Conservation (phyloP, 805 yeast species). For the Candida schatavii region DNA sequence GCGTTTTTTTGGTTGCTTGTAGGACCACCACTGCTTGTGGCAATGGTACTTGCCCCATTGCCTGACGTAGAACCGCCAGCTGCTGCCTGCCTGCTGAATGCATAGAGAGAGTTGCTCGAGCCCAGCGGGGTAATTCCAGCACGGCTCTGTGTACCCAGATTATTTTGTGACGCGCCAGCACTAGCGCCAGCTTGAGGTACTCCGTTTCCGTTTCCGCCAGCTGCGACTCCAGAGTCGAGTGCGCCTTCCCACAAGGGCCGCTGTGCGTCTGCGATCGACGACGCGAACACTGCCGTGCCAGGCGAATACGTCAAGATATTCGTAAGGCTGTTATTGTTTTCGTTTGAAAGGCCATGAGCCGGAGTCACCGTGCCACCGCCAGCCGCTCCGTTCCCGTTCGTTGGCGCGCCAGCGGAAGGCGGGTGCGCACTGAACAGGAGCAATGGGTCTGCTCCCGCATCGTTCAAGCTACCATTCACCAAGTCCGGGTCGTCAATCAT, state of each 20-base stretch:
- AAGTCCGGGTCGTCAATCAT: slow-evolving; percentile 86
- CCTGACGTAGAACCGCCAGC: not conserved
- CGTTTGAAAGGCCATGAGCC: slow-evolving; percentile 7
- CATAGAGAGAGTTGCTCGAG: not conserved
- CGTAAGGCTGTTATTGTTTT: slow-evolving; percentile 12
- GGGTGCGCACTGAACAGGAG: slow-evolving; percentile 18
- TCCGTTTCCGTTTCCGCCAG: not conserved
- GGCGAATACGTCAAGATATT: slow-evolving; percentile 31
- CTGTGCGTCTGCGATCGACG: slow-evolving; percentile 10
- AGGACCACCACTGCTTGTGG: not conserved
- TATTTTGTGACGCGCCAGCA: too few species aligned
- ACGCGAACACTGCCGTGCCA: slow-evolving; percentile 18
- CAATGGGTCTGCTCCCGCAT: slow-evolving; percentile 16
- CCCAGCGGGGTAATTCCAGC: not conserved
- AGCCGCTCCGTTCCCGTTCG: slow-evolving; percentile 7
- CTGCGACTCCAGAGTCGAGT: not conserved
- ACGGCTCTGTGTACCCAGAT: not conserved
- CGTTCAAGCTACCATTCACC: slow-evolving; percentile 44
- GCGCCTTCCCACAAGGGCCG: not conserved
- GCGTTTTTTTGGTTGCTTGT: not conserved
- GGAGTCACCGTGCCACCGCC: slow-evolving; percentile 1
- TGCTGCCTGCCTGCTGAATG: not conserved
- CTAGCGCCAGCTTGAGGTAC: not conserved
- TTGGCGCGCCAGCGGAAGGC: not conserved
- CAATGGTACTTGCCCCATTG: not conserved